Conservation (phyloP, 1,284 basidiomycete species). For the Paramarasmius palmivorus region DNA sequence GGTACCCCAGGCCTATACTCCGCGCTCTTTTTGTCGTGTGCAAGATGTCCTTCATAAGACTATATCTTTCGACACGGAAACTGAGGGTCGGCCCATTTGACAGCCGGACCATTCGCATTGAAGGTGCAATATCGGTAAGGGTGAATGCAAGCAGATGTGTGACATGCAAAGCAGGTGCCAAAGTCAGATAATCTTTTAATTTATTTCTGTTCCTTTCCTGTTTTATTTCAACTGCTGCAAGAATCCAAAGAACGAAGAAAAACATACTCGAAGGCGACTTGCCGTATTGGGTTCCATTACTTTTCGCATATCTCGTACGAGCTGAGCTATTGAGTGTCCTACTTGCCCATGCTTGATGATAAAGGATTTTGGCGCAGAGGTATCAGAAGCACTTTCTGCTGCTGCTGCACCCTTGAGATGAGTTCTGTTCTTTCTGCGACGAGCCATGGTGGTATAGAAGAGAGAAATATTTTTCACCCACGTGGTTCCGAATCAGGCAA, state of each 20-base stretch:
- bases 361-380: slow-evolving; percentile 68
- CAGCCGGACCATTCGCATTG: slow-evolving; percentile 86
- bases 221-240: slow-evolving; percentile 19
- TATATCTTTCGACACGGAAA: slow-evolving; percentile 92
- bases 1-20: slow-evolving; percentile 83
- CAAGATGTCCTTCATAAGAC: slow-evolving; percentile 82
- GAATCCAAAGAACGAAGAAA: neutral
- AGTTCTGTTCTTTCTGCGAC: slow-evolving; percentile 83
- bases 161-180: slow-evolving; percentile 91
- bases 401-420: slow-evolving; percentile 69
- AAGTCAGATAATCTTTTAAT: slow-evolving; percentile 91
- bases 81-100: slow-evolving; percentile 93
- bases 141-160: slow-evolving; percentile 95
- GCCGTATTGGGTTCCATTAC: slow-evolving; percentile 99
- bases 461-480: neutral
- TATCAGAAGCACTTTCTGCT: slow-evolving; percentile 23
- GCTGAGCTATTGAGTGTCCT: slow-evolving; percentile 82
- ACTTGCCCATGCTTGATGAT: slow-evolving; percentile 96
- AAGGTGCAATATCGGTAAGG: slow-evolving; percentile 82
- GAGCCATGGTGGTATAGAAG: slow-evolving; percentile 53
- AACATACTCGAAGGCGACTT: slow-evolving; percentile 77
- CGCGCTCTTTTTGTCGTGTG: slow-evolving; percentile 68
- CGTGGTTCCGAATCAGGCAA: too few relatives aligned
- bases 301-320: slow-evolving; percentile 91
- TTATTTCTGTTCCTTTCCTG: slow-evolving; percentile 93